phyloP scores from a whole-genome alignment of 208 protist species.

The Leishmania aethiopica region DNA sequence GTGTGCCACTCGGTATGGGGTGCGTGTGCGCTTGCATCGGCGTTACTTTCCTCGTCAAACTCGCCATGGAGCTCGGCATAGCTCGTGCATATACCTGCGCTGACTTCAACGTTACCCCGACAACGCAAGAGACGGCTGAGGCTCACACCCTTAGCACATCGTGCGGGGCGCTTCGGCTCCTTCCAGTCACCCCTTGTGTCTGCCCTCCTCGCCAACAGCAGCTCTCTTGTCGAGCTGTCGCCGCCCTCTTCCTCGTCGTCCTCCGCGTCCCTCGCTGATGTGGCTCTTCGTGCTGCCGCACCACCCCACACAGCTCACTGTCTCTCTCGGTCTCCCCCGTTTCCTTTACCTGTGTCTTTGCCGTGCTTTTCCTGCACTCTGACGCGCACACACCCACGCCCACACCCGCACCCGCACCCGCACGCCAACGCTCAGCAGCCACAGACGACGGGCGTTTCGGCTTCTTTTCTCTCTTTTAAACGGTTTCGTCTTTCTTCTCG shows the following conservation, averaged over 20 bases:
- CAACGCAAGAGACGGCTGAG: background rate
- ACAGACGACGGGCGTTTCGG: background rate
- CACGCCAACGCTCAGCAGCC: background rate
- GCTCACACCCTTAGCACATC: background rate
- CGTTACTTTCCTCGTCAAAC: background rate
- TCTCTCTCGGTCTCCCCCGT: background rate
- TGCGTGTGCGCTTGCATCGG: background rate
- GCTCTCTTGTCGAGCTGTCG: background rate
- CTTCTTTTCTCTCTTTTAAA: background rate
- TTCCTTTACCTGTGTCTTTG: background rate
- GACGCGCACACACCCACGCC: background rate
- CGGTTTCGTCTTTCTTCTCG: background rate
- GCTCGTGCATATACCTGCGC: background rate
- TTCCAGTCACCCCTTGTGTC: background rate
- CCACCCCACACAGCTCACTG: background rate
- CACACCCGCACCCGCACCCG: too few relatives aligned
- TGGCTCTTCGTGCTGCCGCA: background rate
- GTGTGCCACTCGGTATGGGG: background rate
- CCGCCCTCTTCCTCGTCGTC: background rate
- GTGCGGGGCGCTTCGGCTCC: background rate
- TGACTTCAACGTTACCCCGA: background rate
- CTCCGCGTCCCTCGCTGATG: background rate
- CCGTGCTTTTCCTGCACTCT: background rate
- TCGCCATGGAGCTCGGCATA: too few relatives aligned
- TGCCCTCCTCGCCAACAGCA: background rate